Evolutionary conservation across 768 basidiomycete genomes (phyloP), one percentile per base, ranked within the genome.

Genomic region (Mycena haematopus): DNA sequence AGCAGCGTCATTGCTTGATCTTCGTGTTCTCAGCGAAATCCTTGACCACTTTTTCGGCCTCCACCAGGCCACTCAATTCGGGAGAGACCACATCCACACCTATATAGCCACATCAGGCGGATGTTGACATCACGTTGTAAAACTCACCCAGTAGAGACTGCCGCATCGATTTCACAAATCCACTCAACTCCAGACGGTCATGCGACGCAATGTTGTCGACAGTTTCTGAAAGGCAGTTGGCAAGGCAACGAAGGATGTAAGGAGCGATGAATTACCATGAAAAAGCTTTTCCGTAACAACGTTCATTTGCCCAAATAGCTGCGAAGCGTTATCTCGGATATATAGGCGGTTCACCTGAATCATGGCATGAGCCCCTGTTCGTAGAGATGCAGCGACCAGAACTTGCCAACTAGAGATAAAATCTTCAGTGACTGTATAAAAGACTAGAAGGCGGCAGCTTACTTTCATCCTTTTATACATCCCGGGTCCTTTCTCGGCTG

Each of bases 381-480:
- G 2, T 5, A 2, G 17, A 17, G 13, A 24, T 1, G 19, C n/a
- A 44, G 7, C 14, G 10, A 24, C n/a, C 11, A 29, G 9, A 19
- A 60, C 61, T 57, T 47, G 44, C 61, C 55, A n/a, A 51, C 61
- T 62, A 14, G 24, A 47, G 17, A 44, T 42, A n/a, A 8, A 25
- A 13, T 61, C 10, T 42, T 53, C 8, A 42, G 24, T 13, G 21
- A 14, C 29, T 21, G 38, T 19, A 3, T 7, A 31, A 21, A 19
- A 10, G 29, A 45, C 9, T n/a, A 27, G 11, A 58, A 25, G 47
- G 24, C 21, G 5, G 0, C 10, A 21, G 24, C 52, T 49, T 33
- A 35, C 66, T 56, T 67, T 67, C 66, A 67, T 67, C 24, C 66
- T 35, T 35, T 67, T 67, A 25, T 42, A 63, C 66, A 67, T 67